Evolutionary conservation across 768 basidiomycete genomes (phyloP), one percentile per base, ranked within the genome.

Genomic region (Collybiopsis confluens): DNA sequence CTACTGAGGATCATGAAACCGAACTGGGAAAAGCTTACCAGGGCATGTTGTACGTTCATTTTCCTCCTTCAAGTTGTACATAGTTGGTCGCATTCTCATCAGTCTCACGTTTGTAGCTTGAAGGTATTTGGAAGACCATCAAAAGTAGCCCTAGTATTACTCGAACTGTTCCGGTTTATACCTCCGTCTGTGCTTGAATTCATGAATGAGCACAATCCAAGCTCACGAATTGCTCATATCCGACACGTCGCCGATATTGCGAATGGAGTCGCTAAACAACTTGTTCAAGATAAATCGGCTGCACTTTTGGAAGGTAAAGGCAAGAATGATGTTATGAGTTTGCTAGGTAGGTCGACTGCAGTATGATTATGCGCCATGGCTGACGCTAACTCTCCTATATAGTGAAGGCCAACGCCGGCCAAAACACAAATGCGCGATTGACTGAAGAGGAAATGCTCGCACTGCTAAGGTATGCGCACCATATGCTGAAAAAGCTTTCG

Each of bases 1-100:
- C 68, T 2, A 57, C 73, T 54, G 70, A 76, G 10, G 61, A 73
- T 48, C 63, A 58, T 9, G 62, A 70, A 18, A 74, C 73, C 50
- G 61, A 64, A 36, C 66, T 78, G 16, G 69, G 66, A 21, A 62
- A 65, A 13, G 71, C 68, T 1, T 77, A 70, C 54, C 55, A 61
- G 23, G 70, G 66, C 41, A 46, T 76, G 23, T 61, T 72, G 74
- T 76, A 42, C 23, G 28, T 28, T 21, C 11, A 33, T 44, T 50
- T 33, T 33, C 5, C 13, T 11, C 26, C 46, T 11, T 35, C n/a
- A n/a, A n/a, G n/a, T n/a, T n/a, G n/a, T n/a, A n/a, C n/a, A n/a
- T n/a, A n/a, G n/a, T n/a, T n/a, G n/a, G 20, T 30, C 26, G 30
- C 11, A 47, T 13, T 30, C 18, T 16, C 6, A 15, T 20, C 16